Evolutionary conservation across 805 yeast species (phyloP).

Genomic region (Starmerella potacharoeniae): DNA sequence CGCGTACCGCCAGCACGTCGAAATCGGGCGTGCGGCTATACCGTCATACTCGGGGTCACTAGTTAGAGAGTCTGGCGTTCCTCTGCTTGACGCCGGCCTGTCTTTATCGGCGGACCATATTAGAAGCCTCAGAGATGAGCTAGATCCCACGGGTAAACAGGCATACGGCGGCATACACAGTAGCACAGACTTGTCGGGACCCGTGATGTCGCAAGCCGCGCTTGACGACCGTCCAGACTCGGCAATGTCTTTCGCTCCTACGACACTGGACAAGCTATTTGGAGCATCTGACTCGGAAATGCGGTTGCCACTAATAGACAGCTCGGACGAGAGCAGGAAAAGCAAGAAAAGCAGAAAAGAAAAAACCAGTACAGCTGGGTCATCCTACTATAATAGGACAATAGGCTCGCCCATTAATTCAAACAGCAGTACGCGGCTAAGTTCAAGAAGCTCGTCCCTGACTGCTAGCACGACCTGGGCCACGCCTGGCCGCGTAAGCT

Average conservation of each 20-base stretch:
- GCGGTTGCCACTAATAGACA: neutral
- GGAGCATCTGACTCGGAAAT: neutral
- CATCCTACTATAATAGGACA: no score
- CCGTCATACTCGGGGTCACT: constrained; percentile 14
- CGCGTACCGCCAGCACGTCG: neutral
- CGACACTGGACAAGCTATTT: neutral
- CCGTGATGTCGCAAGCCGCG: neutral
- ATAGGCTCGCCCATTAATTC: neutral
- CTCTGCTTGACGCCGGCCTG: neutral
- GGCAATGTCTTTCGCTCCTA: neutral
- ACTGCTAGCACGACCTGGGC: neutral
- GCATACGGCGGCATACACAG: neutral
- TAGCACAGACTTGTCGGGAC: neutral
- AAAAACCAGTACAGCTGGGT: neutral
- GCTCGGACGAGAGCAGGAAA: neutral
- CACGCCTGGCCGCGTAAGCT: neutral
- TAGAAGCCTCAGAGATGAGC: neutral
- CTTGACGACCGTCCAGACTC: neutral
- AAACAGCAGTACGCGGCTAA: neutral
- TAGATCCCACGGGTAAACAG: neutral
- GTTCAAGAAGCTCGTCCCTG: constrained; percentile 5
- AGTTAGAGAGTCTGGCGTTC: neutral
- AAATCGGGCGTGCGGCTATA: constrained; percentile 1
- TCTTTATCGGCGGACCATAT: neutral
- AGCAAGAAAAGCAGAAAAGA: neutral